Base-by-base conservation (phyloP, 2,329 filamentous ascomycete species). In the Venturia oleaginea region DNA sequence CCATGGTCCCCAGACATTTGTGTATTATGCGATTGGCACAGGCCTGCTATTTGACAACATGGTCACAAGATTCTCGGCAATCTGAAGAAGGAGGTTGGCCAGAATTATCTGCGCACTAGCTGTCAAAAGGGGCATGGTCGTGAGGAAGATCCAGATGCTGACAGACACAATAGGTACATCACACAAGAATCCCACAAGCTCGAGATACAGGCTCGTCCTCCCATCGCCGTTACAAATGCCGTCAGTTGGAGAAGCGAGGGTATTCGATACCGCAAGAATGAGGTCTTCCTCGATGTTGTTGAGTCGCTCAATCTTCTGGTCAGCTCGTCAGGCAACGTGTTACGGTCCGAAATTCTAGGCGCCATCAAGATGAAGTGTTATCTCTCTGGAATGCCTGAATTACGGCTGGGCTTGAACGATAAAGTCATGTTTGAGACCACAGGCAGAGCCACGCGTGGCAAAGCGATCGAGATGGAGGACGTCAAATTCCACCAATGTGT, bases 311-410 rank as follows among this genome's bases (percentile, higher is more conserved):
- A 99, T 78, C 85, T 99, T 42, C 86, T 99, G 24, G 94, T 99
- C 24, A 95, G 91, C 63, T 86, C 92, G 64, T 95, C 91, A 71
- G 94, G 94, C 76, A 97, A 96, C 74, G 94, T 99, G 4, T 81
- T 99, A 66, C 89, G 94, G 30, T 96, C 92, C 8, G 94, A 99
- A 79, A 99, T 99, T 71, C 82, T 99, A 30, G 94, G 94, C 64
- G 92, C 94, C 54, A 88, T 99, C 76, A 99, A 99, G 81, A 97
- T 99, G 94, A 99, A 99, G 79, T 99, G 94, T 79, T 99, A 99
- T 74, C 83, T 99, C 19, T 96, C 91, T 59, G 94, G 94, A 65
- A 99, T 99, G 94, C 94, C 94, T 13, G 94, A 99, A 78, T 78
- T 99, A 72, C 88, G 94, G 34, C 78, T 99, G 61, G 94, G 94